Percentiles rank a stretch among this genome's conserved stretches.
Conservation (phyloP, 2,329 filamentous ascomycete genomes). For the Claviceps lovelessii region DNA sequence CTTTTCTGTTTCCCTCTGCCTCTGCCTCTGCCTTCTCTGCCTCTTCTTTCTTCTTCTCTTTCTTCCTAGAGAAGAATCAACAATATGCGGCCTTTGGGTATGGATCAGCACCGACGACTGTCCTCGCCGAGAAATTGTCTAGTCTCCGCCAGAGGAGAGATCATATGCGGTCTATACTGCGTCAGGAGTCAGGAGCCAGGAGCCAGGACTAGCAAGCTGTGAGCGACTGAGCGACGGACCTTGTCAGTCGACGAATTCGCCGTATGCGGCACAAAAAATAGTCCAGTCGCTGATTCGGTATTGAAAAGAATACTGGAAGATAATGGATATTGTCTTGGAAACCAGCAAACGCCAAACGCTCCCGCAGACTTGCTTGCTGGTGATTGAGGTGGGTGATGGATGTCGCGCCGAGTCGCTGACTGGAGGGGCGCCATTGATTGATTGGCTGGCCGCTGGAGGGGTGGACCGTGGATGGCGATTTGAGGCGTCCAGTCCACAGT, state of each 20-base stretch:
- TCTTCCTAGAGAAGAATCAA: background rate
- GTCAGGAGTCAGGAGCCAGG: too few species aligned
- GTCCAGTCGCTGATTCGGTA: background rate
- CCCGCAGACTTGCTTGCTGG: background rate
- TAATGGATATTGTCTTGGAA: background rate
- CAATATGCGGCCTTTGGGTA: background rate
- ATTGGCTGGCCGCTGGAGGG: background rate
- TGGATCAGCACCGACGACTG: background rate
- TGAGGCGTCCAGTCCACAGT: too few species aligned
- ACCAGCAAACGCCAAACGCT: background rate
- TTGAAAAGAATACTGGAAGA: background rate
- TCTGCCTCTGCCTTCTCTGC: too few species aligned
- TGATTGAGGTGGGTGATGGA: background rate
- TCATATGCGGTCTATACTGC: background rate
- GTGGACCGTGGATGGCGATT: background rate
- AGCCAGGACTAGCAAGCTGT: background rate
- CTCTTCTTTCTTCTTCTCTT: too few species aligned
- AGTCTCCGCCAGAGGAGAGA: background rate
- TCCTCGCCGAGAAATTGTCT: background rate
- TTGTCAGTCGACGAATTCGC: too few species aligned
- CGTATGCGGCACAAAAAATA: background rate
- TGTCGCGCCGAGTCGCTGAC: background rate
- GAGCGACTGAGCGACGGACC: background rate
- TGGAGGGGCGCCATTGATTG: background rate
- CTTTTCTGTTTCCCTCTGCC: too few species aligned